Evolutionary conservation across 2,329 filamentous ascomycete species (phyloP), one percentile per base, ranked within the genome.

Genomic region (Myotisia sp.): DNA sequence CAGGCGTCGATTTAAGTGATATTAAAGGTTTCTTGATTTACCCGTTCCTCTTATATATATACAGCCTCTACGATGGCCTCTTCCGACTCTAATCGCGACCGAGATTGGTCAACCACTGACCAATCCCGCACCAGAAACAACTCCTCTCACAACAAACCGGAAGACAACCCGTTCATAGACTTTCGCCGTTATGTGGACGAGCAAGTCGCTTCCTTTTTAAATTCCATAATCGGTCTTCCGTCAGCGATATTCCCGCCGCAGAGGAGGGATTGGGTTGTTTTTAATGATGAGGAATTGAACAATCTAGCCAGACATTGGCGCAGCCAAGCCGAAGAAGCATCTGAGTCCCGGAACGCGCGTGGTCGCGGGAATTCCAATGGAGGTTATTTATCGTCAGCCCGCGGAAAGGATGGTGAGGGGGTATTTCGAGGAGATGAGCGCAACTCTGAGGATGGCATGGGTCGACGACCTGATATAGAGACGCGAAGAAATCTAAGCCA

Each of bases 111-210:
- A n/a, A n/a, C n/a, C n/a, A n/a, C n/a, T n/a, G 6, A 17, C 13
- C 29, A 23, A 16, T 23, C 9, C 20, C 24, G 10, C 29, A 14
- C 29, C 12, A 22, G 19, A 12, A 6, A 16, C 17, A 9, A 6
- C 7, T 6, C 7, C 22, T 14, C 8, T 26, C 12, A 33, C n/a
- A 13, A 22, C 9, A 27, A 30, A 9, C 26, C 10, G 5, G 50
- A 58, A 38, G 53, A 60, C 39, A 73, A 73, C 39, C 69, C 71
- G 1, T 74, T 76, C 51, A 63, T 72, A 37, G 59, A 64, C 19
- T 74, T 76, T 54, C 71, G 72, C 44, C 68, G 66, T 41, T 73
- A 70, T 49, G 68, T 71, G 37, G 71, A 76, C 44, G 64, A 67
- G 29, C 67, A 70, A 37, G 62, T 74, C 44, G 64, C 62, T 6